phyloP scores from a whole-genome alignment of 805 yeast species.

The Aciculoconidium aculeatum region DNA sequence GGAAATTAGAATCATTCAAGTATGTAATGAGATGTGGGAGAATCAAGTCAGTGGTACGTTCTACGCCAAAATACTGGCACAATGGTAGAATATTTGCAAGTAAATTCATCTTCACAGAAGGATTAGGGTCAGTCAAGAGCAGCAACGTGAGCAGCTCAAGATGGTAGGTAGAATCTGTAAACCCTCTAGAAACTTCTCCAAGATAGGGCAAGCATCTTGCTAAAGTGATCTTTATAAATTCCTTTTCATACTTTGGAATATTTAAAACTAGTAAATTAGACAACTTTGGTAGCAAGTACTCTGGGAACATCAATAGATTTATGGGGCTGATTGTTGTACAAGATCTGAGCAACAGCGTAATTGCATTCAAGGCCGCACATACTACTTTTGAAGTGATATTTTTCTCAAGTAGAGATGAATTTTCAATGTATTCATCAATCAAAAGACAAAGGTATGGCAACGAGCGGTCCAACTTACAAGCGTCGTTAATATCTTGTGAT shows the following conservation, averaged over 20 bases:
- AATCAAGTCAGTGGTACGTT: constrained; percentile 81
- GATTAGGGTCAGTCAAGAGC: constrained; percentile 63
- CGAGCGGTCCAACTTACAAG: constrained; percentile 77
- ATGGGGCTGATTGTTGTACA: constrained; percentile 66
- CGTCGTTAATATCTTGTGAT: constrained; percentile 74
- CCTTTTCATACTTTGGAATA: constrained; percentile 24
- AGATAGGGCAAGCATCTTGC: constrained; percentile 71
- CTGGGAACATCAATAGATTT: constrained; percentile 73
- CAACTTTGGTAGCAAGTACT: constrained; percentile 73
- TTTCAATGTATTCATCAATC: constrained; percentile 50
- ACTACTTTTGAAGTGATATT: constrained; percentile 51
- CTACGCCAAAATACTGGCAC: constrained; percentile 79
- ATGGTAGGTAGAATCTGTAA: too few species aligned
- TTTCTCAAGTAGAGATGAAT: constrained; percentile 6
- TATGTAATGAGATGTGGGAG: constrained; percentile 89
- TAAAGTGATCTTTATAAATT: constrained; percentile 48
- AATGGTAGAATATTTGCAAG: constrained; percentile 68
- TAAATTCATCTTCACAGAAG: constrained; percentile 64
- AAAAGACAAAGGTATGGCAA: constrained; percentile 74
- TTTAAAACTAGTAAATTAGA: constrained; percentile 17
- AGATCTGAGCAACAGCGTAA: constrained; percentile 62
- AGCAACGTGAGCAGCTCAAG: constrained; percentile 57
- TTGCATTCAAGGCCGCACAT: constrained; percentile 53
- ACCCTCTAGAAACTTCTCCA: constrained; percentile 58
- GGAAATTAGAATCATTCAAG: constrained; percentile 69